Evolutionary conservation across 1,139 yeast genomes (phyloP), one percentile per base, ranked within the genome.

Genomic region (Hemisphaericaspora xylofermentans): DNA sequence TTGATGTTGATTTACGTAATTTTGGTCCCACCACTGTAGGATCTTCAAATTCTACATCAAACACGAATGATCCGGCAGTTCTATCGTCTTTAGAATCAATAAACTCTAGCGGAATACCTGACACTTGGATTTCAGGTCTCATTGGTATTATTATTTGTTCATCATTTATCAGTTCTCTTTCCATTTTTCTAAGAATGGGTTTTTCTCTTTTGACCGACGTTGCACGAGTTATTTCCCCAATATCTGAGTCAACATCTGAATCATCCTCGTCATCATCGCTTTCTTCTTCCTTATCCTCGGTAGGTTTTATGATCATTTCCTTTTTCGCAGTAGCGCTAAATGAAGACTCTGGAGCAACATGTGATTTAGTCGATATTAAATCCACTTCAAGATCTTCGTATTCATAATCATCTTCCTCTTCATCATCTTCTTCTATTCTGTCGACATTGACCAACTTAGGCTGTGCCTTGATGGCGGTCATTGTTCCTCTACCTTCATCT

Each of bases 381-480:
- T 43, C 48, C 29, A 40, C 43, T 13, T 41, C 43, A 13, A 44
- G 54, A 16, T 49, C 54, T 9, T 48, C 56, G 4, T 54, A 58
- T 1, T 52, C 57, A 15, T 50, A 59, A 8, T 58, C 63, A 9
- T 62, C 63, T 24, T 61, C 67, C 19, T 71, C 78, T 49, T 69
- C 80, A 31, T 75, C 74, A 40, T 69, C 77, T 52, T 75, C 80
- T 26, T 68, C 74, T 43, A 76, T 76, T 43, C 74, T 66, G 33
- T 70, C 76, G 13, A 82, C 78, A 40, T 77, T 74, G 21, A 85
- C 84, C 48, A 84, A 65, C 46, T 76, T 68, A 1, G 93, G 89
- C 51, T 76, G 84, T 2, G 84, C 91, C 50, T 80, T 76, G 42
- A 84, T 80, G 4, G 91, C 91, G 0, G 87, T 82, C 56, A 79